These are phyloP conservation scores for Aaosphaeria pasadenensis DNA, from an alignment of 2,329 filamentous ascomycete species.

Conservation along the genomic window DNA sequence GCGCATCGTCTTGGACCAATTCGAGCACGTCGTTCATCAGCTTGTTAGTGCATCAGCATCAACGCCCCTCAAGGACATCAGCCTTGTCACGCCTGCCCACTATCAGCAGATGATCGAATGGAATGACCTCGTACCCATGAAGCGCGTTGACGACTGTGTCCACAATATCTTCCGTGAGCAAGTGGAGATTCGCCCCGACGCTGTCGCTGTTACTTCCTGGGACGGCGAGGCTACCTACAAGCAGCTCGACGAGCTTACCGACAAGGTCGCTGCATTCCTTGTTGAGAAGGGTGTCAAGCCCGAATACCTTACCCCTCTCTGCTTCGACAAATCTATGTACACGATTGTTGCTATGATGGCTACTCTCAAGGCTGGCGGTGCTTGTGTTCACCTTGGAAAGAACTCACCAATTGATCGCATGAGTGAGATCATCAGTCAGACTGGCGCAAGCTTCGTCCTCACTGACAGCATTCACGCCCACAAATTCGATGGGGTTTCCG, in stretches of 20 bases:
- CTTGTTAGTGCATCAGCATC: slow-evolving; percentile 4
- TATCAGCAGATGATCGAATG: slow-evolving; percentile 9
- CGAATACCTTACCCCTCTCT: slow-evolving; percentile 32
- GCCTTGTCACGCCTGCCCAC: slow-evolving; percentile 4
- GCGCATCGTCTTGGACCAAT: slow-evolving; percentile 7
- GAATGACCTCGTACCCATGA: slow-evolving; percentile 8
- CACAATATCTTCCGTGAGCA: slow-evolving; percentile 11
- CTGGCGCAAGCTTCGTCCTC: slow-evolving; percentile 9
- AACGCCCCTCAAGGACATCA: slow-evolving; percentile 7
- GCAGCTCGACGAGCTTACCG: slow-evolving; percentile 22
- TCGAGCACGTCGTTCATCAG: slow-evolving; percentile 12
- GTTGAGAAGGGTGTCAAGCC: slow-evolving; percentile 19
- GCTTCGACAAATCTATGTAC: slow-evolving; percentile 40
- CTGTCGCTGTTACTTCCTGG: slow-evolving; percentile 9
- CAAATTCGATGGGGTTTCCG: slow-evolving; percentile 7
- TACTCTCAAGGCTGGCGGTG: slow-evolving; percentile 35
- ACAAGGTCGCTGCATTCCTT: slow-evolving; percentile 18
- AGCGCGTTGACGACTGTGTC: slow-evolving; percentile 8
- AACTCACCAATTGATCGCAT: slow-evolving; percentile 5
- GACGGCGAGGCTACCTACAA: slow-evolving; percentile 30
- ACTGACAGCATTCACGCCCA: slow-evolving; percentile 9
- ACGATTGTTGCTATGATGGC: slow-evolving; percentile 32
- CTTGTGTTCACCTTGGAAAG: slow-evolving; percentile 4
- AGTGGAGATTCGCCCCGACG: slow-evolving; percentile 4
- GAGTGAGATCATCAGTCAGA: slow-evolving; percentile 5